Base-by-base conservation (phyloP, 2,329 filamentous ascomycete species). In the Fusarium dlaminii region DNA sequence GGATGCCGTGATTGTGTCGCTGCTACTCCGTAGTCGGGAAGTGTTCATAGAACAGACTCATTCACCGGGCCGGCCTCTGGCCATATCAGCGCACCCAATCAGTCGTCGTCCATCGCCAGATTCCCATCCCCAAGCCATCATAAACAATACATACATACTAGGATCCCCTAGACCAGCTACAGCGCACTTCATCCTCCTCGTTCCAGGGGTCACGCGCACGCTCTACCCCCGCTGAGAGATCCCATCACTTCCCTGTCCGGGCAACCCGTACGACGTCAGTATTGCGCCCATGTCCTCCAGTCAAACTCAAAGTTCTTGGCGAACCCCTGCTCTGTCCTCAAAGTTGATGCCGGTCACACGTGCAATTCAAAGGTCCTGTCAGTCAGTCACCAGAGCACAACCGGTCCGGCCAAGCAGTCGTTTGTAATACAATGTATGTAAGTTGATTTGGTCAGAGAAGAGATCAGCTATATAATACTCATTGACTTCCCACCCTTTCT, bases 61-160 rank as follows among this genome's bases (percentile, higher is more conserved):
- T 39, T 42, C 65, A 75, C 72, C 72, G 72, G 72, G 58, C 72
- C 72, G 72, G 72, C 65, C 65, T 56, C 48, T 52, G 32, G 37
- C 18, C 42, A 58, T 43, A 70, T 75, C 72, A 70, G 61, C 72
- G 63, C 64, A 75, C 66, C 57, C 64, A 72, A 73, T 55, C 66
- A 55, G 42, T 58, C 64, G 12, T 54, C 46, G 22, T 54, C 36
- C 48, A 59, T 58, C 54, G 42, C 49, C 67, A 66, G 45, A 60
- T 58, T 56, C 32, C 20, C 46, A 15, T 60, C 46, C 24, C 32
- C 54, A 43, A 56, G 37, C 18, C 42, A 29, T 52, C 57, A 24
- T 29, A 4, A 48, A 48, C 27, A 30, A 48, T n/a, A 48, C 45
- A 34, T 20, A 24, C 30, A 49, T 42, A 52, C 40, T 43, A 63